Base-by-base conservation (phyloP, 306 rosid genomes). In the Potentilla sterilis region DNA sequence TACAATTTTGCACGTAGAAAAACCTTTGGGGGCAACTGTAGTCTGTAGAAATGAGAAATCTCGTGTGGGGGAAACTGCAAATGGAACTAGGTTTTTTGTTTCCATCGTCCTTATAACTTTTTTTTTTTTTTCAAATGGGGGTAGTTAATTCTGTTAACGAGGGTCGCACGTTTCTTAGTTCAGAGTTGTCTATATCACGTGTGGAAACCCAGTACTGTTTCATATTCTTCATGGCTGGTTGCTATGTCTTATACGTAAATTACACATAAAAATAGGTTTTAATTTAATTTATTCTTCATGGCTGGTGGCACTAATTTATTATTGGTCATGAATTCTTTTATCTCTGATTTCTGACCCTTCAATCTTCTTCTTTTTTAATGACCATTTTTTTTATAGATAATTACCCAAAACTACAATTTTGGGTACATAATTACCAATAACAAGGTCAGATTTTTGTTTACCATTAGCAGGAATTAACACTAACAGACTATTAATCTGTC, bases 101-200 rank as follows among this genome's bases (percentile, higher is more conserved):
- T 28, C 28, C 28, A 28, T 28, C 28, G 1, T 28, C 28, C 28
- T 6, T 38, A 2, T 15, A 8, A 42, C 46, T 69, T 9, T 32
- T 12, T 12, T 6, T 4, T 19, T 6, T 41, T 18, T 72, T 22
- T 37, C 64, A 73, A 80, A 51, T 28, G 73, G 82, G 85, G 82
- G 85, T 67, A 42, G 94, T 89, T 87, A 88, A 80, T 89, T 85
- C 89, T 4, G 90, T 84, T 91, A 84, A 69, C 67, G 65, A 58
- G 9, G 52, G 46, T 80, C 78, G 42, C 75, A 65, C 54, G 68
- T 76, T 61, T 32, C 9, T 32, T 22, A 32, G 18, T 5, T 66
- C 74, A 28, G 76, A 74, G 74, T 75, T 42, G 82, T 75, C 83
- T 16, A 82, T 63, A 19, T 55, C 67, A 70, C 71, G 34, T 69